Conservation (phyloP, 1,284 basidiomycete genomes). For the Ustilago lituana region DNA sequence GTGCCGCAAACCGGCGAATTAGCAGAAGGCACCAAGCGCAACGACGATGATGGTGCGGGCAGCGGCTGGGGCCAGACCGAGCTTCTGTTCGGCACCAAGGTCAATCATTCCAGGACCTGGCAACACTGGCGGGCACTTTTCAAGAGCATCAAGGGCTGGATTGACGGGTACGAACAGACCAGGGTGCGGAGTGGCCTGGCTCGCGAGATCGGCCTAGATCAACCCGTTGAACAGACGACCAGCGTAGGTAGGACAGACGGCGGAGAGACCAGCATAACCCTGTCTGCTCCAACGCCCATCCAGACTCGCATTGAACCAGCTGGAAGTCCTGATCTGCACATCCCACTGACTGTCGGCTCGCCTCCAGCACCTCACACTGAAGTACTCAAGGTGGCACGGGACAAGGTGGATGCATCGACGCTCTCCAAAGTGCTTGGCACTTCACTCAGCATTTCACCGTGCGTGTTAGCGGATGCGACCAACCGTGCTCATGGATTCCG, state of each 20-base stretch:
- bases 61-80: conserved; percentile 11
- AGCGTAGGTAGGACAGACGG: background rate
- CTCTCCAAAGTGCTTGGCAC: conserved; percentile 35
- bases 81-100: conserved; percentile 32
- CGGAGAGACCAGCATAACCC: conserved; percentile 6
- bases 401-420: conserved; percentile 28
- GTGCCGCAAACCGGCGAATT: conserved; percentile 8
- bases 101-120: conserved; percentile 53
- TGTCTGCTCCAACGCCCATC: conserved; percentile 31
- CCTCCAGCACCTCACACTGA: conserved; percentile 22
- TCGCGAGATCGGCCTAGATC: conserved; percentile 52
- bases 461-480: conserved; percentile 53
- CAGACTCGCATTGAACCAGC: conserved; percentile 17
- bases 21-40: no score
- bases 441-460: conserved; percentile 44
- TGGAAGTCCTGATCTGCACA: conserved; percentile 22
- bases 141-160: conserved; percentile 57
- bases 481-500: conserved; percentile 50
- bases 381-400: conserved; percentile 28
- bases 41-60: no score
- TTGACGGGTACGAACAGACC: conserved; percentile 60
- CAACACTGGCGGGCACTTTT: conserved; percentile 55
- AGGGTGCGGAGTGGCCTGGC: conserved; percentile 53
- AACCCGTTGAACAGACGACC: background rate
- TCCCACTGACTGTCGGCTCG: conserved; percentile 31